Evolutionary conservation across 495 filamentous ascomycete species (phyloP).

Genomic region (Xylaria nigripes): DNA sequence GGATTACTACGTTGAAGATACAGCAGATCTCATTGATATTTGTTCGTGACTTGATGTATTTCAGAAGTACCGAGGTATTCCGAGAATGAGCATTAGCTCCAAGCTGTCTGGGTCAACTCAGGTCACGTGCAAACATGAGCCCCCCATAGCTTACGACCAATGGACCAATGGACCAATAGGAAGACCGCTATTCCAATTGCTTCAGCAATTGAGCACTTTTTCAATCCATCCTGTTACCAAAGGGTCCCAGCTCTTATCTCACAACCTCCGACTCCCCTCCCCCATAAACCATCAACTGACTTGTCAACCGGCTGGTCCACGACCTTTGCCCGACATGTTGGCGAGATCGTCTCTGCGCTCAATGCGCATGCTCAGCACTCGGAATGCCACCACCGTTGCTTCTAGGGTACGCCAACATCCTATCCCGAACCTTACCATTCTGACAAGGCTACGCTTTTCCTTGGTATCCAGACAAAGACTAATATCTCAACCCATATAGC

Average conservation of each 20-base stretch:
- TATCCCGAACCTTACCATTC: constrained; percentile 7
- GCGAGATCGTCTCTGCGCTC: constrained; percentile 75
- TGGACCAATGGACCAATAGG: constrained; percentile 18
- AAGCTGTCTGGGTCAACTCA: background rate
- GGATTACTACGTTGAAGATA: too few relatives aligned
- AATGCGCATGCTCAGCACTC: constrained; percentile 65
- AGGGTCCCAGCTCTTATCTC: constrained; percentile 11
- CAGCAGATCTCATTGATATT: too few relatives aligned
- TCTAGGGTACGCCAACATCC: constrained; percentile 46
- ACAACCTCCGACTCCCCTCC: constrained; percentile 26
- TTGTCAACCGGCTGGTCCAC: constrained; percentile 23
- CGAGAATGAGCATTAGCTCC: background rate
- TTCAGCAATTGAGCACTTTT: constrained; percentile 31
- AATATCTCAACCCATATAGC: constrained; percentile 39
- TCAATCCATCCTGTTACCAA: constrained; percentile 14
- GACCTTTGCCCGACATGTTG: constrained; percentile 61
- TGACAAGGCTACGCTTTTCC: constrained; percentile 8
- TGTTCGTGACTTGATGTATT: too few relatives aligned
- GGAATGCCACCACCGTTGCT: constrained; percentile 51
- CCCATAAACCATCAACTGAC: constrained; percentile 26
- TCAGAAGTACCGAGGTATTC: background rate
- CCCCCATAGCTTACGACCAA: constrained; percentile 1
- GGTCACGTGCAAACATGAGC: constrained; percentile 1
- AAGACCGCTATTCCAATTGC: constrained; percentile 27
- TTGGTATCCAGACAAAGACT: constrained; percentile 18